phyloP scores from a whole-genome alignment of 148 eudicot species.

The Vaccinium darrowii region DNA sequence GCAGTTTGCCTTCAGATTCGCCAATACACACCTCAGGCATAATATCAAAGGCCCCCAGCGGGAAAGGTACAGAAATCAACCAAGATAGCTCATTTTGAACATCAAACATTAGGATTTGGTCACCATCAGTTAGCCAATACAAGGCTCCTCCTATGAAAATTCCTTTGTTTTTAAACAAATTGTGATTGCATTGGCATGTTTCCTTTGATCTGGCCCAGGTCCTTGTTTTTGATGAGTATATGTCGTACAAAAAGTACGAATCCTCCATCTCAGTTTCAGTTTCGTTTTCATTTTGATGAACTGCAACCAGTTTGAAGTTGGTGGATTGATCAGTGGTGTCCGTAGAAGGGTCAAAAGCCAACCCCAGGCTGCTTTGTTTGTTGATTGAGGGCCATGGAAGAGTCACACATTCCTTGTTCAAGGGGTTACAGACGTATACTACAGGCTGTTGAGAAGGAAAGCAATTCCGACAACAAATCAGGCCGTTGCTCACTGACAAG shows the following conservation, averaged over 20 bases:
- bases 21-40: slow-evolving; percentile 40
- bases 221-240: slow-evolving; percentile 36
- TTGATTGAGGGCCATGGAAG: slow-evolving; percentile 24
- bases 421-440: slow-evolving; percentile 43
- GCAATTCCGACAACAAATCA: slow-evolving; percentile 44
- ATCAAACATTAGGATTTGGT: slow-evolving; percentile 40
- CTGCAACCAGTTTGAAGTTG: slow-evolving; percentile 33
- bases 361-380: slow-evolving; percentile 22
- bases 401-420: slow-evolving; percentile 36
- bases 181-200: slow-evolving; percentile 24
- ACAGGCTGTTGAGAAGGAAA: slow-evolving; percentile 27
- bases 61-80: slow-evolving; percentile 31
- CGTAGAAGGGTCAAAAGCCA: slow-evolving; percentile 39
- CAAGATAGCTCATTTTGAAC: slow-evolving; percentile 31
- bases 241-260: slow-evolving; percentile 16
- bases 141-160: slow-evolving; percentile 21
- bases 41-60: slow-evolving; percentile 3
- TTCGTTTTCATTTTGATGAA: slow-evolving; percentile 20
- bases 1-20: slow-evolving; percentile 31
- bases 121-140: slow-evolving; percentile 45
- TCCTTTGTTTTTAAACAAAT: slow-evolving; percentile 30
- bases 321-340: slow-evolving; percentile 24
- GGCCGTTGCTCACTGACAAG: slow-evolving; percentile 34
- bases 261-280: slow-evolving; percentile 19
- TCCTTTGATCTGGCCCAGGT: slow-evolving; percentile 32